Evolutionary conservation across 441 rosid species (phyloP).

Genomic region (Hura crepitans): DNA sequence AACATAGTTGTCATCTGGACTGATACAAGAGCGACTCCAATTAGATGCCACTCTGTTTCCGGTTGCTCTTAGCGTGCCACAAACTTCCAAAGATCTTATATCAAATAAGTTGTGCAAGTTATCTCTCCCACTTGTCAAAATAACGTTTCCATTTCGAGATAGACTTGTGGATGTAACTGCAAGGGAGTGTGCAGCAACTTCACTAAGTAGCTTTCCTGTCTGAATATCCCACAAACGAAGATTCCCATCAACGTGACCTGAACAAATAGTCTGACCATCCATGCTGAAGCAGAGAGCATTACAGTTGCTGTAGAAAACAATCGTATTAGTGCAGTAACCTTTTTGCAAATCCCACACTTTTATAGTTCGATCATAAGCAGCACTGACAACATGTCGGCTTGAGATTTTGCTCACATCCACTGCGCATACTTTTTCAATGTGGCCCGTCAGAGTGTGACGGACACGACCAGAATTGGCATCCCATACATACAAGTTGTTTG

Average conservation of each 20-base stretch:
- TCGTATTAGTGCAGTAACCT: conserved; percentile 87
- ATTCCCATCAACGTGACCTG: conserved; percentile 94
- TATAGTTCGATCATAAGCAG: conserved; percentile 88
- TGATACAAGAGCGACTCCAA: conserved; percentile 94
- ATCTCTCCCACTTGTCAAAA: conserved; percentile 90
- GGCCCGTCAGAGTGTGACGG: conserved; percentile 86
- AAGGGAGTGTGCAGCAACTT: conserved; percentile 79
- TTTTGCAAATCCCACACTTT: conserved; percentile 91
- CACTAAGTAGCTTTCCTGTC: conserved; percentile 70
- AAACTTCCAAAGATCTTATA: conserved; percentile 73
- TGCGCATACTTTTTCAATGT: conserved; percentile 78
- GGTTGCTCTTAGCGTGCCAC: conserved; percentile 68
- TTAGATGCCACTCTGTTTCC: conserved; percentile 87
- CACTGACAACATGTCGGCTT: conserved; percentile 73
- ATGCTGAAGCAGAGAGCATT: conserved; percentile 71
- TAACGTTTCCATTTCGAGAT: conserved; percentile 62
- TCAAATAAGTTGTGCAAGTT: conserved; percentile 86
- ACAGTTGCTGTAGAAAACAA: conserved; percentile 82
- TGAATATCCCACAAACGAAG: conserved; percentile 91
- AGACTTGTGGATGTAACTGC: conserved; percentile 68
- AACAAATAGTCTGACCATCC: conserved; percentile 85
- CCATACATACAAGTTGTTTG: conserved; percentile 88
- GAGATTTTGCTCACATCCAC: conserved; percentile 90
- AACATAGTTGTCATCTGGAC: conserved; percentile 76
- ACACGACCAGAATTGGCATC: conserved; percentile 70